Evolutionary conservation across 345 rosid genomes (phyloP), one percentile per base, ranked within the genome.

Genomic region (Eucalyptus paniculata): DNA sequence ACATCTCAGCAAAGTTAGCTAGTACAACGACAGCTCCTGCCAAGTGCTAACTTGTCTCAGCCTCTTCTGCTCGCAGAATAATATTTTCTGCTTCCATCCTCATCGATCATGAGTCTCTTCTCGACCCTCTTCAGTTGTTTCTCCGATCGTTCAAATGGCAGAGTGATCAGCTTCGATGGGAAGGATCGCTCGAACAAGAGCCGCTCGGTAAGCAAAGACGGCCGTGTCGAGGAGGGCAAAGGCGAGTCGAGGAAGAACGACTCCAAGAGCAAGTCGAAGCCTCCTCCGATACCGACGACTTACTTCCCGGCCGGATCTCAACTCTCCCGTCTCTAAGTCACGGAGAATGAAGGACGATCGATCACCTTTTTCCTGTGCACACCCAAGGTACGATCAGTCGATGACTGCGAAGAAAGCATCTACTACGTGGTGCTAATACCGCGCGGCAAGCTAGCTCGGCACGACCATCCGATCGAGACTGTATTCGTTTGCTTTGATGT

Each of bases 281-380:
- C 87, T 4, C 89, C 87, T 77, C 89, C 89, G 15, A 88, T 88
- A 15, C 50, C 3, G 8, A 54, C n/a, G 69, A 9, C 89, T 42
- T 56, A 88, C 87, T 91, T 91, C 87, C 92, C 92, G 37, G 58
- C 49, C 23, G 89, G 89, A 81, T 88, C 89, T 44, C 62, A 72
- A n/a, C 32, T 82, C 40, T 88, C 89, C 1, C n/a, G 65, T 13
- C 65, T 83, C 26, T 60, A 28, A 26, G 88, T 54, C 54, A 8
- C 72, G 45, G 28, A 72, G 45, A 37, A 19, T 21, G 83, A 72
- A 6, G 62, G 81, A 72, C 40, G 50, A n/a, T 23, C 14, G 2
- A 72, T 11, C 28, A 37, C 23, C 45, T 0, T 21, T 69, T 19
- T 37, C 44, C 42, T 9, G 19, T 69, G 67, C 81, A 5, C 12